Conservation (phyloP, 2,329 filamentous ascomycete species). For the Botryotinia globosa region DNA sequence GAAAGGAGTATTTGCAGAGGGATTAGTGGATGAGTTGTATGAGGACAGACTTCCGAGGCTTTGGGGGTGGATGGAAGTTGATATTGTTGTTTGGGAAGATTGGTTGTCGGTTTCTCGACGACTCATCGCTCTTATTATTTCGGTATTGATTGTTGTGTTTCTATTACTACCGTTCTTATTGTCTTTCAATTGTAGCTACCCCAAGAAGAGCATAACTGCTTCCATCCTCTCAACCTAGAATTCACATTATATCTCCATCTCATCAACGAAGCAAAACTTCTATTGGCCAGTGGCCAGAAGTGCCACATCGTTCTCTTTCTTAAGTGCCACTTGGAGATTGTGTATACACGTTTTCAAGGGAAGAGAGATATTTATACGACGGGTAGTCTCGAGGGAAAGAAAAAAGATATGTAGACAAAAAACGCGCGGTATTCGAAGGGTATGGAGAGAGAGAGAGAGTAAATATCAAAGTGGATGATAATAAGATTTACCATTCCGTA, state of each 20-base stretch:
- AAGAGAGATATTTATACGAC: not conserved
- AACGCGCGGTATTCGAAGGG: not conserved
- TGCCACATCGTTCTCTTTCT: not conserved
- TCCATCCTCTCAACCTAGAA: accelerated
- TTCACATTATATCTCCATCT: not conserved
- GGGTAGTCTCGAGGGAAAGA: not conserved
- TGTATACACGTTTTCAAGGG: not conserved
- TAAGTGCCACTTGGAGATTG: accelerated
- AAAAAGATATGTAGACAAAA: not conserved
- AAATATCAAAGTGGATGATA: not conserved
- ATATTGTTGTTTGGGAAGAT: accelerated
- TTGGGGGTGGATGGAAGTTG: not conserved
- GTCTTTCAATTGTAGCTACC: too few species aligned
- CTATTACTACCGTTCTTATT: not conserved
- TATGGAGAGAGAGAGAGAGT: not conserved
- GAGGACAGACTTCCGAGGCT: too few species aligned
- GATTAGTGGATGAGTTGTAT: too few species aligned
- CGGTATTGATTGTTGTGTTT: not conserved
- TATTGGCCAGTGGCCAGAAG: not conserved
- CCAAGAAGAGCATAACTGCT: too few species aligned
- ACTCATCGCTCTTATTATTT: not conserved
- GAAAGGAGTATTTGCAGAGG: too few species aligned
- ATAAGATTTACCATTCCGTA: not conserved
- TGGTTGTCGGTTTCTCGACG: not conserved
- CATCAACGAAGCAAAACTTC: not conserved